Base-by-base conservation (phyloP, 1,284 basidiomycete genomes). In the Kwoniella shivajii region DNA sequence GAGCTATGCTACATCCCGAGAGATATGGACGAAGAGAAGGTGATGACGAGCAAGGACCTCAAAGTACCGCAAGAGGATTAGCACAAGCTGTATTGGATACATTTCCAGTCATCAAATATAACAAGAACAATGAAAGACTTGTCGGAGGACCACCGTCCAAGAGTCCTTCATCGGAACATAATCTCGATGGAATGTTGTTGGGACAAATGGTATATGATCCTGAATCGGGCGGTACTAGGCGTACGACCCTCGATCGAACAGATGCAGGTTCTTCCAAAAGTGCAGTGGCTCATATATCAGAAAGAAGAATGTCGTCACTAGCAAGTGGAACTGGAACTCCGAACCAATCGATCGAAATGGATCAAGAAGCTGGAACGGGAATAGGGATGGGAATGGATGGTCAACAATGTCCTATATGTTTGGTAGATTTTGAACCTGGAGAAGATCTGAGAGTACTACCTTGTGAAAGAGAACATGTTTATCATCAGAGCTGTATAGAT, bases 381-480 rank as follows among this genome's bases (percentile, higher is more conserved):
- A n/a, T n/a, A n/a, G n/a, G n/a, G n/a, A n/a, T 49, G 36, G 46
- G 47, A 29, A 59, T 87, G 13, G 84, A 84, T 37, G 88, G 90
- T 73, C 92, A 91, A 73, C 91, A 88, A 24, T 96, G 92, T 77
- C 92, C 93, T 6, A 96, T 96, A 62, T 96, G 93, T 72, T 88
- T 95, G 59, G 82, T 90, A 37, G 92, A 94, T 67, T 96, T 96
- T 69, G 89, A 93, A 74, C 88, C 90, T 61, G 92, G 91, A 5
- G 92, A 96, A 70, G 89, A 94, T 73, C 77, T 95, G 16, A 85
- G 92, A 30, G 83, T 94, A 33, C 78, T 96, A 54, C 92, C 92
- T 0, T 96, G 92, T 75, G 89, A 91, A 71, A 89, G 88, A 42
- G 85, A 88, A 63, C 92, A 96, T 73, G 82, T 85, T 52, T 96